phyloP scores from a whole-genome alignment of 2,329 filamentous ascomycete genomes.

The Paracoccidioides brasiliensis region DNA sequence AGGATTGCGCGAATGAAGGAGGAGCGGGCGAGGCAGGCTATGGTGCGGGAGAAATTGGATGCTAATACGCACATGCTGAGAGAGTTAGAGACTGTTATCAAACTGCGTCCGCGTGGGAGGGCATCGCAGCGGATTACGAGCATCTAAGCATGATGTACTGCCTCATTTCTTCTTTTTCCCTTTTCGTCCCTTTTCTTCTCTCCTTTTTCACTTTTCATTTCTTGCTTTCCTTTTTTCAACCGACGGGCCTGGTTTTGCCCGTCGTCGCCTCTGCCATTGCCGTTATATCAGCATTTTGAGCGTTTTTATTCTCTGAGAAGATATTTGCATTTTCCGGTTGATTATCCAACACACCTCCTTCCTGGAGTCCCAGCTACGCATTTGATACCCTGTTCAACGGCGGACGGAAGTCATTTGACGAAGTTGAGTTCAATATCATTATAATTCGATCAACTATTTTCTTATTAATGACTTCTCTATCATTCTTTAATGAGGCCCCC shows the following conservation, averaged over 20 bases:
- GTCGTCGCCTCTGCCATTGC: neutral
- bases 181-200: neutral
- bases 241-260: neutral
- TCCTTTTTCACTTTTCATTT: neutral
- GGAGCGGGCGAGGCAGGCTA: slow-evolving; percentile 62
- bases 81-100: slow-evolving; percentile 84
- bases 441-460: neutral
- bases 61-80: slow-evolving; percentile 80
- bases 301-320: neutral
- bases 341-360: too few species aligned
- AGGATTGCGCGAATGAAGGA: slow-evolving; percentile 78
- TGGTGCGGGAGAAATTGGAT: slow-evolving; percentile 60
- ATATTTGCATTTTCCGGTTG: neutral
- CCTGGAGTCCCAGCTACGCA: neutral
- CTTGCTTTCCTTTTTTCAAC: neutral
- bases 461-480: neutral
- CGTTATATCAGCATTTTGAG: neutral
- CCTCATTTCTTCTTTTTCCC: neutral
- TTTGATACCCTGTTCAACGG: slow-evolving; percentile 1
- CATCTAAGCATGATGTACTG: slow-evolving; percentile 18
- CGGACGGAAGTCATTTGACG: neutral
- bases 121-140: slow-evolving; percentile 26
- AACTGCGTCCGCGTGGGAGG: slow-evolving; percentile 34
- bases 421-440: neutral
- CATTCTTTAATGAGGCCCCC: neutral